These are phyloP conservation scores for Globisporangium cederbergense DNA, from an alignment of 352 stramenopile species.

Conservation along the genomic window DNA sequence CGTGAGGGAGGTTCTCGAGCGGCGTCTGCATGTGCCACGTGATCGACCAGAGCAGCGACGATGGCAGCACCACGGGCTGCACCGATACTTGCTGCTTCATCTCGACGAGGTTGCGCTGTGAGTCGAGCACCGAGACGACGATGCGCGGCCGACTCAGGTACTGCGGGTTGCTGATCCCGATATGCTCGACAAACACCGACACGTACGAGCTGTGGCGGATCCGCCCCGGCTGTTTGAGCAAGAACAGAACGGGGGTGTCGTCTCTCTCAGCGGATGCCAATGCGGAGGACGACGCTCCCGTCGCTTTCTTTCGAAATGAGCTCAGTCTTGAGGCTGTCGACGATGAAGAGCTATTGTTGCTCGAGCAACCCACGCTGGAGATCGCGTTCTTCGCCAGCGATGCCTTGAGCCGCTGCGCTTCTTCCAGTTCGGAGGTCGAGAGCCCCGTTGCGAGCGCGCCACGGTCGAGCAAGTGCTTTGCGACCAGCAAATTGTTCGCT, in stretches of 20 bases:
- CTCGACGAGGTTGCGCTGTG: constrained; percentile 63
- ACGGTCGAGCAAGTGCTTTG: constrained; percentile 54
- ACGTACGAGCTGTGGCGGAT: constrained; percentile 79
- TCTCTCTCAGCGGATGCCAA: constrained; percentile 15
- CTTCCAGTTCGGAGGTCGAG: constrained; percentile 33
- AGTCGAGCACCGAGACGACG: constrained; percentile 67
- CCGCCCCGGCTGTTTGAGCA: constrained; percentile 71
- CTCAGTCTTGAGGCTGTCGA: constrained; percentile 9
- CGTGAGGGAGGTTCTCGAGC: constrained; percentile 86
- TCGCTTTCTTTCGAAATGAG: constrained; percentile 23
- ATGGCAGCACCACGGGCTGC: constrained; percentile 53
- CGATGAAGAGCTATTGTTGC: background rate
- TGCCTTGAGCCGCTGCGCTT: constrained; percentile 51
- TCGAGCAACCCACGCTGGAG: constrained; percentile 47
- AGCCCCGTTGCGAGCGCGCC: constrained; percentile 43
- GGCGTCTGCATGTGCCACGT: constrained; percentile 93
- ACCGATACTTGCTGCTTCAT: constrained; percentile 75
- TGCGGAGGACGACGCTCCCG: constrained; percentile 9
- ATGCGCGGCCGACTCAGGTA: constrained; percentile 59
- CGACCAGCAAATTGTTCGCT: constrained; percentile 41
- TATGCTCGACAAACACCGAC: constrained; percentile 75
- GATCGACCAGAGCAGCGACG: constrained; percentile 75
- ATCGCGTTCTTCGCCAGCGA: constrained; percentile 56
- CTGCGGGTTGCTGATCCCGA: constrained; percentile 50
- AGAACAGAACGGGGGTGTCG: constrained; percentile 50